Evolutionary conservation across 1,139 yeast species (phyloP).

Genomic region (Yamadazyma trypodendri): DNA sequence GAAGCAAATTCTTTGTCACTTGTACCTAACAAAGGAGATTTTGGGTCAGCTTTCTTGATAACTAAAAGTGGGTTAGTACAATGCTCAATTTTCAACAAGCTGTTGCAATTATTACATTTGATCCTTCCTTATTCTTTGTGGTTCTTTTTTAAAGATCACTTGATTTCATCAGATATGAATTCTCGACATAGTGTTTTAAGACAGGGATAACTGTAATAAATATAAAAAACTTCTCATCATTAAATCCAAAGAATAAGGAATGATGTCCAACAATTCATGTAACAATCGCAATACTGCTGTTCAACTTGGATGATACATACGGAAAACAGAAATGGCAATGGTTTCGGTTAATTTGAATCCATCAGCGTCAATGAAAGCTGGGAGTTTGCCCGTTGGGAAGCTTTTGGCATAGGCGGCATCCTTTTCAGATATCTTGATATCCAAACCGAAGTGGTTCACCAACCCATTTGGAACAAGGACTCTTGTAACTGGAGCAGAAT

Average conservation of each 20-base stretch:
- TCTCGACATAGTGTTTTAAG: conserved; percentile 82
- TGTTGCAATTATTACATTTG: no score
- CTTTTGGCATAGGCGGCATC: conserved; percentile 44
- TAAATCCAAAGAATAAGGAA: conserved; percentile 9
- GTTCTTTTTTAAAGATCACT: no score
- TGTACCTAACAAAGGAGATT: conserved; percentile 54
- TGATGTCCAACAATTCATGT: neutral
- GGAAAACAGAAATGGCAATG: conserved; percentile 64
- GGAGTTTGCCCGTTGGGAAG: conserved; percentile 75
- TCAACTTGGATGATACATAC: conserved; percentile 21
- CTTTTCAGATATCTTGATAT: conserved; percentile 55
- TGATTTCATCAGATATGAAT: conserved; percentile 53
- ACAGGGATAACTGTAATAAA: conserved; percentile 86
- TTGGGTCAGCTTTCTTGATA: conserved; percentile 27
- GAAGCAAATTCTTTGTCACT: conserved; percentile 66
- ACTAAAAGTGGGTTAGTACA: conserved; percentile 22
- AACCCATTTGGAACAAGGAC: conserved; percentile 49
- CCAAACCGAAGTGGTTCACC: conserved; percentile 70
- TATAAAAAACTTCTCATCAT: conserved; percentile 57
- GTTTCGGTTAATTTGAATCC: conserved; percentile 79
- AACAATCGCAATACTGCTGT: no score
- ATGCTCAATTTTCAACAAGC: no score
- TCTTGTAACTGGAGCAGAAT: conserved; percentile 44
- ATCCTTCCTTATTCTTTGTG: no score
- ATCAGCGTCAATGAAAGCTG: conserved; percentile 77